These are phyloP conservation scores for Geotrichum phurueaensis DNA, from an alignment of 1,139 yeast genomes.

Conservation along the genomic window DNA sequence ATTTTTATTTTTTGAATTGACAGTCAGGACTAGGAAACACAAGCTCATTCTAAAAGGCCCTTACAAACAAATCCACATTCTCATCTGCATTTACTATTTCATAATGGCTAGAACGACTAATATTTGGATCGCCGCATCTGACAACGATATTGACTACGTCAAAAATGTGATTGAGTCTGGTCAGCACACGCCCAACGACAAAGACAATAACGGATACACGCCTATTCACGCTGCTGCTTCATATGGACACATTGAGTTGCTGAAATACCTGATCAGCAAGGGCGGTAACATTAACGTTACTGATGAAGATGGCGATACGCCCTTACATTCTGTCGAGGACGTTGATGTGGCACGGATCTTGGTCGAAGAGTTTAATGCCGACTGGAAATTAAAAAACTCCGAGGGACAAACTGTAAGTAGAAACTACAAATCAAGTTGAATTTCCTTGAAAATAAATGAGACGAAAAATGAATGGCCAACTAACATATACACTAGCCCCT, in stretches of 20 bases:
- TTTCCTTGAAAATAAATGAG: not conserved
- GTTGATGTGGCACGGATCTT: slow-evolving; percentile 55
- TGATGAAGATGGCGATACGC: slow-evolving; percentile 92
- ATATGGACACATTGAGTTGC: slow-evolving; percentile 70
- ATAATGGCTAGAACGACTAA: slow-evolving; percentile 36
- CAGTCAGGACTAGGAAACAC: not conserved
- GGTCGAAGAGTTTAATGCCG: slow-evolving; percentile 62
- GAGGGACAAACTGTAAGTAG: slow-evolving; percentile 61
- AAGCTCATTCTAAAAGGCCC: not conserved
- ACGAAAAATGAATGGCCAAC: not conserved
- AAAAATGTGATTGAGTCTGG: slow-evolving; percentile 49
- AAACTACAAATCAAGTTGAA: not conserved
- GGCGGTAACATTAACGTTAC: slow-evolving; percentile 79
- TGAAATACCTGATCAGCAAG: slow-evolving; percentile 48
- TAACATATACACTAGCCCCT: slow-evolving; percentile 31
- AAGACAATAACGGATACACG: slow-evolving; percentile 91
- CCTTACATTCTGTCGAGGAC: slow-evolving; percentile 85
- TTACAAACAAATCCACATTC: not conserved
- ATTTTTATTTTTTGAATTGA: not conserved
- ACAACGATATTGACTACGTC: slow-evolving; percentile 60
- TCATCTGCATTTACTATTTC: not conserved
- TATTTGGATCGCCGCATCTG: slow-evolving; percentile 95
- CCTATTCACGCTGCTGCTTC: slow-evolving; percentile 97
- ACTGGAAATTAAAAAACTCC: slow-evolving; percentile 53
- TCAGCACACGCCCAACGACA: slow-evolving; percentile 54